These are phyloP conservation scores for Prunus mongolica DNA, from an alignment of 306 rosid genomes.

Conservation along the genomic window DNA sequence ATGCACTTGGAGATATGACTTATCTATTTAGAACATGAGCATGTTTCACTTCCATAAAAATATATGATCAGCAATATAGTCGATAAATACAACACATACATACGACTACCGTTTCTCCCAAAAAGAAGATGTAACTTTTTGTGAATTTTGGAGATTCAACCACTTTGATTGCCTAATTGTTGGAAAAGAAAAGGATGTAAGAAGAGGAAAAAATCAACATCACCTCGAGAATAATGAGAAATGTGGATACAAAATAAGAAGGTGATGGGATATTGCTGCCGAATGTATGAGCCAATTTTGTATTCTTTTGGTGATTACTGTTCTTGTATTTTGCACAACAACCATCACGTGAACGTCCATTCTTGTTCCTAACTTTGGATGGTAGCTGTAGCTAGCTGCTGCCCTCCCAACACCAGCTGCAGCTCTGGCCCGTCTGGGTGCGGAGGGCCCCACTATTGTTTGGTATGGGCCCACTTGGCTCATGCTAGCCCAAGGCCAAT, in stretches of 20 bases:
- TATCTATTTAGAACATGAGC: no score
- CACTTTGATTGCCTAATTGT: not conserved
- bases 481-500: not conserved
- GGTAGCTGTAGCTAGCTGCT: not conserved
- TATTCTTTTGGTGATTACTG: not conserved
- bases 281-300: not conserved
- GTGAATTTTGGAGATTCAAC: not conserved
- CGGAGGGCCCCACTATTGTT: constrained; percentile 11
- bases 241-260: not conserved
- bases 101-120: no score
- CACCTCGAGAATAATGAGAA: not conserved
- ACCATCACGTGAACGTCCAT: constrained; percentile 30
- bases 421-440: not conserved
- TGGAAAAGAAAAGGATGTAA: not conserved
- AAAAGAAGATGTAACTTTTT: no score
- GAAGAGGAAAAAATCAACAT: not conserved
- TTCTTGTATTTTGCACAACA: not conserved
- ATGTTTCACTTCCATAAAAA: not conserved
- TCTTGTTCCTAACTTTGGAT: constrained; percentile 9
- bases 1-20: no score
- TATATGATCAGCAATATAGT: no score
- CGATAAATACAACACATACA: not conserved
- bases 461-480: not conserved
- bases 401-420: not conserved
- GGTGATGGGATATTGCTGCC: not conserved